A percentile compares a stretch with the other conserved stretches of the same genome.
Conservation (phyloP, 129 eudicot genomes). For the Saposhnikovia divaricata region DNA sequence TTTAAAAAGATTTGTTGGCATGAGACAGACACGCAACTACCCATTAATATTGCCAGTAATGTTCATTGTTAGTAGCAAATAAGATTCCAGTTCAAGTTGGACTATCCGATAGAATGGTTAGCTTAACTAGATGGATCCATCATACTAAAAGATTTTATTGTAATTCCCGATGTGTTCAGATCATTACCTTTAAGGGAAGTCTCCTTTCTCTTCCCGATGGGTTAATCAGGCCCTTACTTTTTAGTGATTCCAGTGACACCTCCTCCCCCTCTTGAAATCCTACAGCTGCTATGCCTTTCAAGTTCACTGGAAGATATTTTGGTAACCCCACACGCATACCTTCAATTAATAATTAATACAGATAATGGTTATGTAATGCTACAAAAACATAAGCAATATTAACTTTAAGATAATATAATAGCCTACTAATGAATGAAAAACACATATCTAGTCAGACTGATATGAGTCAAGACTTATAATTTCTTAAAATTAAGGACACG, state of each 20-base stretch:
- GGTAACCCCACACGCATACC: conserved; percentile 93
- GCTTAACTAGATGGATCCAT: not conserved
- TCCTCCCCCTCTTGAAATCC: conserved; percentile 93
- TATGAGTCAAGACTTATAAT: too few relatives aligned
- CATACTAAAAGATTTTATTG: not conserved
- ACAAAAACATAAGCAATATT: not conserved
- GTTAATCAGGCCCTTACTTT: conserved; percentile 69
- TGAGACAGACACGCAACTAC: not conserved
- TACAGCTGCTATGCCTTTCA: conserved; percentile 73
- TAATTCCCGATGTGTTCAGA: not conserved
- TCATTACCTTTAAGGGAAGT: conserved; percentile 72
- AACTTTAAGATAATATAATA: not conserved
- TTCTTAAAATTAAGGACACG: too few relatives aligned
- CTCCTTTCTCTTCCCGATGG: conserved; percentile 98
- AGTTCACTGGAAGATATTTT: conserved; percentile 78
- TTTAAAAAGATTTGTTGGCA: not conserved
- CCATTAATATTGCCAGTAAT: not conserved
- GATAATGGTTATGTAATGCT: not conserved
- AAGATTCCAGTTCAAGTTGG: not conserved
- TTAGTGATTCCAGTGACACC: conserved; percentile 80
- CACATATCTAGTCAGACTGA: not conserved
- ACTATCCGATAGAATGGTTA: not conserved
- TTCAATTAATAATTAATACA: conserved; percentile 13
- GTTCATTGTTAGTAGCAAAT: not conserved
- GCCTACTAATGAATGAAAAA: not conserved